Evolutionary conservation across 176 grass and related monocot species (phyloP).

Genomic region (Lolium perenne): DNA sequence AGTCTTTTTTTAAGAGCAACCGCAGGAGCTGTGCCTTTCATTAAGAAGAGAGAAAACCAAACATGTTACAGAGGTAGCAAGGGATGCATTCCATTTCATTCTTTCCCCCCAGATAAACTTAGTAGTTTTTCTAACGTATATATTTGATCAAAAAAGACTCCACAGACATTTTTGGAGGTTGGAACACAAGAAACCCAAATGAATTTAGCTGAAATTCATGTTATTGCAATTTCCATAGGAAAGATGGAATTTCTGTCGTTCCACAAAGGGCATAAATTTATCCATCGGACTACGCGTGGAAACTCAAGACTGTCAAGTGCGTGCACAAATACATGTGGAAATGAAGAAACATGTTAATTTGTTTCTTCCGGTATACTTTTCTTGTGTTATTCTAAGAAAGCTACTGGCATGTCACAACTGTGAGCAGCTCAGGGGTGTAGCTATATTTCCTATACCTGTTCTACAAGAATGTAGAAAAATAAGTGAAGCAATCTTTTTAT

Average conservation of each 20-base stretch:
- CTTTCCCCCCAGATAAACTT: background rate
- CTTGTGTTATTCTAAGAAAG: background rate
- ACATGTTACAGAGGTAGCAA: background rate
- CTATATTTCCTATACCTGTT: slow-evolving; percentile 1
- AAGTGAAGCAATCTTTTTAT: background rate
- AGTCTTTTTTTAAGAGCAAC: background rate
- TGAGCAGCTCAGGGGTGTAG: background rate
- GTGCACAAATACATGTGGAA: background rate
- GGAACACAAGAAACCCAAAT: background rate
- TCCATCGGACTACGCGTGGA: background rate
- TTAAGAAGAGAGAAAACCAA: too few species aligned
- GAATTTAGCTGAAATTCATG: background rate
- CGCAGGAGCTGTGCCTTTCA: too few species aligned
- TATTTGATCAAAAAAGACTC: background rate
- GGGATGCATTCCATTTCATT: background rate
- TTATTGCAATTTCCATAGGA: background rate
- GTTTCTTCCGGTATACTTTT: background rate
- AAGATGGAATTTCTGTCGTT: too few species aligned
- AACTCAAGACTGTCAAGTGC: slow-evolving; percentile 14
- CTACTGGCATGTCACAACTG: background rate
- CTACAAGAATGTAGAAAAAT: background rate
- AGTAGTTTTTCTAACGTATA: background rate
- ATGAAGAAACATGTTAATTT: background rate
- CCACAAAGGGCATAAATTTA: background rate
- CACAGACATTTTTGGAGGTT: background rate